Conservation (phyloP, 495 filamentous ascomycete species). For the Pseudoneurospora amorphoporcata region DNA sequence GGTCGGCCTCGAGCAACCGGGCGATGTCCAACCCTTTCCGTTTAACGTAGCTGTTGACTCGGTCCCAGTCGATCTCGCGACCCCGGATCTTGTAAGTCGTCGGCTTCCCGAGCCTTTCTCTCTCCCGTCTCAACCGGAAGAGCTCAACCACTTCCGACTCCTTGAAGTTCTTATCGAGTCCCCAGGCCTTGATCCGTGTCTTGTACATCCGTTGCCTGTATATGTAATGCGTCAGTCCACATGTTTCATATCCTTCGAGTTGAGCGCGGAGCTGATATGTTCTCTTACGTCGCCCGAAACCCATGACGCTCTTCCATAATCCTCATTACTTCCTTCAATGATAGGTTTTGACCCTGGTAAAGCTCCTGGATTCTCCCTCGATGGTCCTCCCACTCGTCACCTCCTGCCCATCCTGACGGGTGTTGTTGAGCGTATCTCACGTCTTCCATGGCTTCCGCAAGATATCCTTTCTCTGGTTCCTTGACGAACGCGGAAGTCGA, state of each 20-base stretch:
- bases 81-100: conserved; percentile 19
- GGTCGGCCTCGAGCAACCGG: conserved; percentile 4
- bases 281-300: conserved; percentile 25
- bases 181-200: conserved; percentile 24
- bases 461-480: not conserved
- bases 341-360: conserved; percentile 23
- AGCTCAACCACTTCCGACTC: conserved; percentile 22
- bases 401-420: conserved; percentile 7
- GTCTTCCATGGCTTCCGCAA: not conserved
- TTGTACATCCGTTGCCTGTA: conserved; percentile 29
- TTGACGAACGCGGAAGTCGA: not conserved
- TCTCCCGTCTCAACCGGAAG: conserved; percentile 15
- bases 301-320: conserved; percentile 24
- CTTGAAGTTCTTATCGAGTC: conserved; percentile 29
- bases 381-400: conserved; percentile 13
- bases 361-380: conserved; percentile 21
- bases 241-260: conserved; percentile 8
- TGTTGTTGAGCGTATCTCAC: not conserved
- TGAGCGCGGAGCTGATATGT: not conserved
- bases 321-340: conserved; percentile 25
- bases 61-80: conserved; percentile 19
- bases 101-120: conserved; percentile 18
- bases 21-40: conserved; percentile 17
- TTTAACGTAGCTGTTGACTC: conserved; percentile 19
- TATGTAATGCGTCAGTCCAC: not conserved